Evolutionary conservation across 2,329 filamentous ascomycete genomes (phyloP), one percentile per base, ranked within the genome.

Genomic region (Fusarium sp.): DNA sequence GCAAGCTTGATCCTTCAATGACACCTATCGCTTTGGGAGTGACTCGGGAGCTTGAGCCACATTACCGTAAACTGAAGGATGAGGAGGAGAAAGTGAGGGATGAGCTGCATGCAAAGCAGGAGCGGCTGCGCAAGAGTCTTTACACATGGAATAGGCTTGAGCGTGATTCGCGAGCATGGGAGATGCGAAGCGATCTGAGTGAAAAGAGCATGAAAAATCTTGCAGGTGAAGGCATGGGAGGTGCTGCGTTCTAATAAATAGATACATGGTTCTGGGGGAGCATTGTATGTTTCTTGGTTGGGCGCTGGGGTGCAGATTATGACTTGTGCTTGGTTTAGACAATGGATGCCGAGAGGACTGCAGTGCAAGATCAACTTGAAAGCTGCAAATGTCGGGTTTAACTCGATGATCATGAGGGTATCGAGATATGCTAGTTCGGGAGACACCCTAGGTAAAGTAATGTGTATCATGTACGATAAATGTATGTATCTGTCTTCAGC

Each of bases 81-180:
- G 87, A 89, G 47, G 87, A 89, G 72, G 87, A 89, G 75, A 84
- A 84, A 66, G 72, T 88, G 37, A 82, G 87, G 3, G 82, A 85
- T 43, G 87, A 89, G 55, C 77, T 87, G 30, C 81, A 83, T 21
- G 72, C 71, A 25, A 87, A 86, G 74, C 84, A 89, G 72, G 87
- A 89, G 43, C 83, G 83, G 66, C 77, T 89, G 41, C 81, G 86
- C 30, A 85, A 83, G 77, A 86, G 81, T 58, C 78, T 89, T 40
- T 81, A 83, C 46, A 72, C 80, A 28, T 89, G 87, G 85, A 84
- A 88, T 56, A 82, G 82, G 72, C 80, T 87, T 46, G 84, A 87
- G 74, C 81, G 87, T 27, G 87, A 89, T 72, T 82, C 82, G 7
- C 82, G 83, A 53, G 81, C 84, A 3, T 85, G 85, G 79, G 84